These are phyloP conservation scores for Geotrichum macrosporum DNA, from an alignment of 1,139 yeast genomes.

Conservation along the genomic window DNA sequence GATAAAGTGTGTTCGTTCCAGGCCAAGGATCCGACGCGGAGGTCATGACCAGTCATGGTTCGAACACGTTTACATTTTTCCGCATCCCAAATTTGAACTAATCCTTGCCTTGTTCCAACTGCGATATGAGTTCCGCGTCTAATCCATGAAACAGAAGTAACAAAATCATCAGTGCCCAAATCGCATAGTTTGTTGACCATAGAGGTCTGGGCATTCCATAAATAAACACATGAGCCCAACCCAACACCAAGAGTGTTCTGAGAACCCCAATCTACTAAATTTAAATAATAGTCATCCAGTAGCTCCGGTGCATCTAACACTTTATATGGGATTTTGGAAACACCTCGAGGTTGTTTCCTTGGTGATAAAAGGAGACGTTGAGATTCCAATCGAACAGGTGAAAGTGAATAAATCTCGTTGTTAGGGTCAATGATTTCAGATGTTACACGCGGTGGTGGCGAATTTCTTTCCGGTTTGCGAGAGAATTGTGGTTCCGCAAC, in stretches of 20 bases:
- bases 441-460: slow-evolving; percentile 4
- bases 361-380: slow-evolving; percentile 77
- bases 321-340: slow-evolving; percentile 83
- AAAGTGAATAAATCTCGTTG: slow-evolving; percentile 70
- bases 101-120: slow-evolving; percentile 80
- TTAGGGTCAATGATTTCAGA: slow-evolving; percentile 45
- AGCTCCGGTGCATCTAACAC: slow-evolving; percentile 96
- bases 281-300: slow-evolving; percentile 88
- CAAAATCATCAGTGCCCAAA: slow-evolving; percentile 56
- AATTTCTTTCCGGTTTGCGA: background rate
- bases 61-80: slow-evolving; percentile 77
- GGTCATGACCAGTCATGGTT: slow-evolving; percentile 86
- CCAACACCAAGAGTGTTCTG: slow-evolving; percentile 89
- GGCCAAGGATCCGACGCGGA: slow-evolving; percentile 80
- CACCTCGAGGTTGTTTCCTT: slow-evolving; percentile 68
- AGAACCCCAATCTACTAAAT: slow-evolving; percentile 93
- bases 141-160: slow-evolving; percentile 89
- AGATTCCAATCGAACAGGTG: slow-evolving; percentile 87
- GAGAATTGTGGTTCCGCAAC: slow-evolving; percentile 1
- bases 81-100: slow-evolving; percentile 95
- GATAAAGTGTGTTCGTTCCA: slow-evolving; percentile 91
- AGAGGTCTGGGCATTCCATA: slow-evolving; percentile 88
- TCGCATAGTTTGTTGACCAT: slow-evolving; percentile 78
- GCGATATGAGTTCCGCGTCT: slow-evolving; percentile 81
- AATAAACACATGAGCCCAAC: slow-evolving; percentile 76